Percentiles rank a stretch among this genome's conserved stretches.
Evolutionary conservation across 306 rosid species (phyloP).

Genomic region (Acacia crassicarpa): DNA sequence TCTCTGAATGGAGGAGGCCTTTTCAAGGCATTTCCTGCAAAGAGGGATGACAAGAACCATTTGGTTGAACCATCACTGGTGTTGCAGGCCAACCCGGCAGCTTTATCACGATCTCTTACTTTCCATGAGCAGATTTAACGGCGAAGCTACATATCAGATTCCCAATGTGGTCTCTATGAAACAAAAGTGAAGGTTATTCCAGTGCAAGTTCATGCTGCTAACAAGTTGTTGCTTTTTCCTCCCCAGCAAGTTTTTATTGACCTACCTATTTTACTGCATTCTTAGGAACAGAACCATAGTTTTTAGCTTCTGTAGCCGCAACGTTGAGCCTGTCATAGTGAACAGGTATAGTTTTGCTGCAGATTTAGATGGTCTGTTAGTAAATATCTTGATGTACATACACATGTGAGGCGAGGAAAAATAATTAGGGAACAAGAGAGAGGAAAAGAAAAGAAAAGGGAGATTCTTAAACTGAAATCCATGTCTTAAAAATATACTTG

Average conservation of each 20-base stretch:
- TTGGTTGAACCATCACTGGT: constrained; percentile 46
- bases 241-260: constrained; percentile 25
- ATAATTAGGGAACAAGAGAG: constrained; percentile 29
- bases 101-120: constrained; percentile 66
- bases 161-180: constrained; percentile 13
- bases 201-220: constrained; percentile 32
- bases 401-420: constrained; percentile 32
- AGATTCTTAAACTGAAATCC: constrained; percentile 44
- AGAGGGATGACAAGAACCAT: constrained; percentile 43
- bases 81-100: constrained; percentile 91
- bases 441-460: constrained; percentile 22
- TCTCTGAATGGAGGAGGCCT: constrained; percentile 56
- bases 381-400: constrained; percentile 51
- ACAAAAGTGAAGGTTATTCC: constrained; percentile 28
- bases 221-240: constrained; percentile 14
- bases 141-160: constrained; percentile 14
- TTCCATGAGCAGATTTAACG: constrained; percentile 64
- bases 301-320: constrained; percentile 30
- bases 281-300: constrained; percentile 36
- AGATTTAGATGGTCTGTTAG: constrained; percentile 43
- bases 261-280: constrained; percentile 36
- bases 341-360: constrained; percentile 47
- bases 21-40: constrained; percentile 60
- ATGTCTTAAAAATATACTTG: constrained; percentile 33
- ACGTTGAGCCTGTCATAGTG: constrained; percentile 29